Base-by-base conservation (phyloP, 169 alveolate species). In the Cryptosporidium baileyi region DNA sequence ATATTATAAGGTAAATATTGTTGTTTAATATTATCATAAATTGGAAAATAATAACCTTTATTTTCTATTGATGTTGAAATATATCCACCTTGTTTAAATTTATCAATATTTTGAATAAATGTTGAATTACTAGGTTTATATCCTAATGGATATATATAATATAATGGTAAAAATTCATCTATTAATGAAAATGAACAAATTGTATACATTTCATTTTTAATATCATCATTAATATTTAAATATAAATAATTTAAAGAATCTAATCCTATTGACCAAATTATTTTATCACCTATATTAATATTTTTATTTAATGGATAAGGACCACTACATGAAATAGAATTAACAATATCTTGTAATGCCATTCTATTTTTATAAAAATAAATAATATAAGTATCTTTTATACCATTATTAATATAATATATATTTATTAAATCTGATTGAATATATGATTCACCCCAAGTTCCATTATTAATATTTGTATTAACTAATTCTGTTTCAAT, bases 381-480 rank as follows among this genome's bases (percentile, higher is more conserved):
- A 19, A 74, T 15, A 9, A 26, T 8, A 36, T 52, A 54, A 9
- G 24, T 74, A 22, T 17, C 30, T 34, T 22, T 43, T 34, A 17
- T 43, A 1, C 54, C 60, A 17, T 22, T 40, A 2, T 28, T 57
- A 22, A 57, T 30, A 17, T 22, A 22, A 17, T 57, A 57, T 22
- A 57, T 22, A 24, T 30, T 57, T 19, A 57, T 7, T 24, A 57
- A 1, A 22, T 57, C 63, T 6, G 41, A 49, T 6, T 41, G 59
- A 7, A 52, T 45, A 26, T 41, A 74, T 26, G 74, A 26, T 0
- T 38, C 28, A 1, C 85, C 85, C n/a, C 40, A 74, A 7, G 65
- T 57, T 28, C 85, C 85, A 41, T 57, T 74, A n/a, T 74, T 74
- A 4, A 38, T 60, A 11, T 41, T 34, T 1, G 85, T 74, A 19